These are phyloP conservation scores for Filobasidium wieringae DNA, from an alignment of 768 basidiomycete species.

Conservation along the genomic window DNA sequence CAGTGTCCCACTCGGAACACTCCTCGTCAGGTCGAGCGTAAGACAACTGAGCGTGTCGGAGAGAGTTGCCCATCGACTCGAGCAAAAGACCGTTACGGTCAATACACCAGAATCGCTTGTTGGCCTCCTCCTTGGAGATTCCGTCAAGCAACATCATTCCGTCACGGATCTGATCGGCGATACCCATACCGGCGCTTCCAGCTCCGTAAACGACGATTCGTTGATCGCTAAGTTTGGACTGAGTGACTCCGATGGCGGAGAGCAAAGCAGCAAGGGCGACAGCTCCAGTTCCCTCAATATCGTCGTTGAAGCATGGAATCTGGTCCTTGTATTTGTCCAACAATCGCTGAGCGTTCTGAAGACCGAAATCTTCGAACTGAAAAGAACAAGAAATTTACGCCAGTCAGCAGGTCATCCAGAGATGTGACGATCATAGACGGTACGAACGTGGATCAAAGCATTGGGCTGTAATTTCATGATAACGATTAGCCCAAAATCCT, in stretches of 20 bases:
- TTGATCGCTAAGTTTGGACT: slow-evolving; percentile 53
- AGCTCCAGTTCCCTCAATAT: slow-evolving; percentile 27
- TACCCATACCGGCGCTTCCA: slow-evolving; percentile 60
- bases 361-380: slow-evolving; percentile 39
- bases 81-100: slow-evolving; percentile 58
- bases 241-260: slow-evolving; percentile 21
- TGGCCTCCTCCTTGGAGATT: slow-evolving; percentile 52
- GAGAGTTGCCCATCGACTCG: slow-evolving; percentile 42
- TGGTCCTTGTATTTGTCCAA: slow-evolving; percentile 40
- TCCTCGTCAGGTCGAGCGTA: slow-evolving; percentile 39
- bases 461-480: slow-evolving; percentile 21
- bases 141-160: slow-evolving; percentile 53
- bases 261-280: slow-evolving; percentile 21
- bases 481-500: neutral
- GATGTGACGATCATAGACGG: neutral
- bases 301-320: slow-evolving; percentile 27
- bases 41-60: slow-evolving; percentile 41
- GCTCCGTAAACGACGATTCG: slow-evolving; percentile 68
- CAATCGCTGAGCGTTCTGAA: slow-evolving; percentile 38
- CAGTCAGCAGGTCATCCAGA: neutral
- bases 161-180: slow-evolving; percentile 47
- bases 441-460: slow-evolving; percentile 29
- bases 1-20: slow-evolving; percentile 31
- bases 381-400: neutral
- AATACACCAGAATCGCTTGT: slow-evolving; percentile 58